Conservation (phyloP, 2,329 filamentous ascomycete genomes). For the Calonectria naviculata region DNA sequence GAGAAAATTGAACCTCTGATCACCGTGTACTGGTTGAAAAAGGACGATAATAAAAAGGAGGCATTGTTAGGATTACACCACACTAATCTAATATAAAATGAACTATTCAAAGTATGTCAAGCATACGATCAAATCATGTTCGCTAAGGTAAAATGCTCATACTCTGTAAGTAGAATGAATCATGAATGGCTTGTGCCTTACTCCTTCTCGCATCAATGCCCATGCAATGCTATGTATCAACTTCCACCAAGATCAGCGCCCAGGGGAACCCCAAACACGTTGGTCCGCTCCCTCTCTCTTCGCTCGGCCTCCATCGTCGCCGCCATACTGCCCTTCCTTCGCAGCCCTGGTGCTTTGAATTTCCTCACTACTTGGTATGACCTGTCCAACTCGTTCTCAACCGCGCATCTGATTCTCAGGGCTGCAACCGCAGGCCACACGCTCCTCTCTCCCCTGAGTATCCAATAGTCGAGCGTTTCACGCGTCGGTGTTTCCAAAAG, state of each 20-base stretch:
- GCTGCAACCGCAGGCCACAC: constrained; percentile 93
- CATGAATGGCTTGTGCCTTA: not conserved
- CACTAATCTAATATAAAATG: not conserved
- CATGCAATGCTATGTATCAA: constrained; percentile 23
- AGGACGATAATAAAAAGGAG: no score
- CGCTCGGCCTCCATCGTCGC: constrained; percentile 38
- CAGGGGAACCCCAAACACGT: constrained; percentile 15
- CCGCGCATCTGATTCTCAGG: constrained; percentile 81
- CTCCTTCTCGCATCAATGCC: not conserved
- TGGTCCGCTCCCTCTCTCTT: constrained; percentile 26
- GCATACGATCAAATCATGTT: not conserved
- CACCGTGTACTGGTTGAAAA: no score
- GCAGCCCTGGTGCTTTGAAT: constrained; percentile 63
- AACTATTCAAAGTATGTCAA: not conserved
- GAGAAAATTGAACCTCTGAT: no score
- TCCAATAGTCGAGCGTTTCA: constrained; percentile 85
- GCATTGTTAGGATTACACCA: no score
- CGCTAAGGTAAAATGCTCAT: not conserved
- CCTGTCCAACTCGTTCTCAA: constrained; percentile 89
- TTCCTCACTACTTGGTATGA: constrained; percentile 85
- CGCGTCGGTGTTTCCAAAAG: constrained; percentile 86
- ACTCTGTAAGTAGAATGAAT: not conserved
- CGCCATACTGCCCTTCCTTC: constrained; percentile 57
- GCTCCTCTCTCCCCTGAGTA: constrained; percentile 82
- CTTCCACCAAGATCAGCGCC: constrained; percentile 19